A percentile compares a stretch with the other conserved stretches of the same genome.
phyloP scores from a whole-genome alignment of 192 early-diverging fungal species.

The Podila clonocystis region DNA sequence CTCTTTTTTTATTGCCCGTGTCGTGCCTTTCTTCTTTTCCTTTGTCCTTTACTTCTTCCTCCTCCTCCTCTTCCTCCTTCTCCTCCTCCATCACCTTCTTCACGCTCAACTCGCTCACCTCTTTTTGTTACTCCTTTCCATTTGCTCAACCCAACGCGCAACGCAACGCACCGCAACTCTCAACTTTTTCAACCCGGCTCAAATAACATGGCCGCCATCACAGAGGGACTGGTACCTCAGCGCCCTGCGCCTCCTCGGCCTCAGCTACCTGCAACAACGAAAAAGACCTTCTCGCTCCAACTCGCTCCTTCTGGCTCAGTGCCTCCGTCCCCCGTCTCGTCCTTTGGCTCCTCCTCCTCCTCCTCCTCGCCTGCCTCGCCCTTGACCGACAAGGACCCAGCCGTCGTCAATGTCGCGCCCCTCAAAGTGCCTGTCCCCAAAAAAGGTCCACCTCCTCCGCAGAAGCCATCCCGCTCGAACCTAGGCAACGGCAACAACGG shows the following conservation, averaged over 20 bases:
- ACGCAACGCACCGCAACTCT: no score
- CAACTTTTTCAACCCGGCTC: not conserved
- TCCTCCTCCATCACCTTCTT: not conserved
- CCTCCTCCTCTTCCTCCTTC: not conserved
- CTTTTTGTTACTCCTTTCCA: not conserved
- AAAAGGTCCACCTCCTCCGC: constrained; percentile 46
- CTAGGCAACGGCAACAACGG: not conserved
- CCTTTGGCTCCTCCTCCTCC: constrained; percentile 4
- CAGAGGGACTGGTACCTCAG: not conserved
- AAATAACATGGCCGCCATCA: not conserved
- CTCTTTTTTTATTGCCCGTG: no score
- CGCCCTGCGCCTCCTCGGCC: constrained; percentile 3
- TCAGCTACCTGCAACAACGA: not conserved
- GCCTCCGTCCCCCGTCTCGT: not conserved
- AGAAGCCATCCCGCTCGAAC: constrained; percentile 28
- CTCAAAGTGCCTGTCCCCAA: constrained; percentile 36
- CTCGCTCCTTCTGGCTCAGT: constrained; percentile 9
- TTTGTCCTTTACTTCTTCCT: not conserved
- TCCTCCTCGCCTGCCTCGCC: constrained; percentile 1
- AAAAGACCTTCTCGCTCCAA: constrained; percentile 38
- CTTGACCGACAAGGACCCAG: not conserved
- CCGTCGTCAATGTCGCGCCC: not conserved
- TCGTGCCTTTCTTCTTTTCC: not conserved
- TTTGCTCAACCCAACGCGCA: not conserved
- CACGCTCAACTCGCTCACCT: not conserved